Evolutionary conservation across 2,329 filamentous ascomycete genomes (phyloP).

Genomic region (Dactylellina haptotyla): DNA sequence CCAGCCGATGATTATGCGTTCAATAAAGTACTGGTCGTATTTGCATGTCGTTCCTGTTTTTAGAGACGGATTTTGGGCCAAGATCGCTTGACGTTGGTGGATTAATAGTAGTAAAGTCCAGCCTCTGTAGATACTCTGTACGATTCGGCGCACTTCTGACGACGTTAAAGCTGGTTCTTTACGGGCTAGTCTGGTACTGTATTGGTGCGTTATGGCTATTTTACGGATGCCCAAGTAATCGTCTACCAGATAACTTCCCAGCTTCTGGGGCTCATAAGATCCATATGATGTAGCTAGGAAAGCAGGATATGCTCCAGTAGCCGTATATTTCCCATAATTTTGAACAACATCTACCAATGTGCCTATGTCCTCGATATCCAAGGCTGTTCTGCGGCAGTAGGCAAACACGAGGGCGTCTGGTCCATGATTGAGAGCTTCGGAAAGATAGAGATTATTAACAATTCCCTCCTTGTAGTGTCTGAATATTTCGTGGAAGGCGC

Average conservation of each 20-base stretch:
- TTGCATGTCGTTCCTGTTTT: neutral
- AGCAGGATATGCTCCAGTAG: constrained; percentile 3
- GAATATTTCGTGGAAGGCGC: constrained; percentile 26
- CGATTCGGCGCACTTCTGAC: constrained; percentile 14
- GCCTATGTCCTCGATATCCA: neutral
- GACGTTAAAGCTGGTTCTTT: constrained; percentile 10
- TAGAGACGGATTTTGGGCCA: neutral
- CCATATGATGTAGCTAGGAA: neutral
- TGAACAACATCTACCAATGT: neutral
- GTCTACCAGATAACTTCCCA: constrained; percentile 13
- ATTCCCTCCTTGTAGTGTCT: constrained; percentile 18
- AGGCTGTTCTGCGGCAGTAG: constrained; percentile 16
- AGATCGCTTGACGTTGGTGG: neutral
- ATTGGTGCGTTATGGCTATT: constrained; percentile 34
- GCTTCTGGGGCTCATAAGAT: constrained; percentile 1
- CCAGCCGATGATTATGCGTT: constrained; percentile 24
- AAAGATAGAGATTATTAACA: constrained; percentile 19
- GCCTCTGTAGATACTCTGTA: constrained; percentile 28
- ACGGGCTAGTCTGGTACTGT: neutral
- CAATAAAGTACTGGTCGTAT: constrained; percentile 7
- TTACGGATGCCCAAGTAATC: constrained; percentile 42
- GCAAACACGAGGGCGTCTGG: constrained; percentile 36
- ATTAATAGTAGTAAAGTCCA: constrained; percentile 36
- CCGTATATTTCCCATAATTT: constrained; percentile 1
- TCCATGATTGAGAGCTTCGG: constrained; percentile 25